These are phyloP conservation scores for Aspergillus costaricaensis DNA, from an alignment of 2,329 filamentous ascomycete species.

Conservation along the genomic window DNA sequence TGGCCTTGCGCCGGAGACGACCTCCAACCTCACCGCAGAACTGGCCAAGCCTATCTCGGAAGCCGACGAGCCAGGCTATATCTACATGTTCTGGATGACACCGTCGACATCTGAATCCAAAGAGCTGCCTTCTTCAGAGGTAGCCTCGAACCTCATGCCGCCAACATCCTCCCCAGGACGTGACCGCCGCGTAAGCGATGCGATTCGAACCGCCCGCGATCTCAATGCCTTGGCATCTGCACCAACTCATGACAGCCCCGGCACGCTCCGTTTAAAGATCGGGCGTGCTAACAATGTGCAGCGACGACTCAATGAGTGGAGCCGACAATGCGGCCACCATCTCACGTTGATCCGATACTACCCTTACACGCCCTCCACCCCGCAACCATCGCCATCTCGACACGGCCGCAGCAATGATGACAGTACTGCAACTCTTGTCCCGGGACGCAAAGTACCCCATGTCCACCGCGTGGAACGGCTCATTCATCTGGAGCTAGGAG, in stretches of 20 bases:
- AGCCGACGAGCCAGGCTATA: conserved; percentile 81
- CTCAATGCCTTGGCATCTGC: conserved; percentile 34
- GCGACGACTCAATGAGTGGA: conserved; percentile 88
- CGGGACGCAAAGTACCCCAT: conserved; percentile 72
- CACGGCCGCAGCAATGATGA: conserved; percentile 2
- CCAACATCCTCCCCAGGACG: conserved; percentile 38
- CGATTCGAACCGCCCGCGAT: conserved; percentile 40
- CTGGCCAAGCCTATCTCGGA: conserved; percentile 73
- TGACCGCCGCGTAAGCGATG: conserved; percentile 38
- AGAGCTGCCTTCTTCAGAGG: conserved; percentile 56
- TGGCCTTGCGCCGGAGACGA: conserved; percentile 65
- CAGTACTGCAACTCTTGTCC: conserved; percentile 22
- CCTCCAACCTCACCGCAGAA: conserved; percentile 73
- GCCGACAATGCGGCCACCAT: conserved; percentile 85
- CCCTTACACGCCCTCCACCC: conserved; percentile 61
- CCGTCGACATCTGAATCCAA: conserved; percentile 56
- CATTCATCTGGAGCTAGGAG: conserved; percentile 83
- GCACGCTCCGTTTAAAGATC: conserved; percentile 68
- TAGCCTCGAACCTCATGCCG: conserved; percentile 62
- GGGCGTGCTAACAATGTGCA: conserved; percentile 79
- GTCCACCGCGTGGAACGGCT: conserved; percentile 85
- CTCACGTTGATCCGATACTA: conserved; percentile 89
- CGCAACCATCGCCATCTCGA: conserved; percentile 20
- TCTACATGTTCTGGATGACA: conserved; percentile 98
- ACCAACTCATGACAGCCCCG: conserved; percentile 40